Percentiles rank a stretch among this genome's conserved stretches.
Conservation (phyloP, 495 filamentous ascomycete genomes). For the Trichoderma parareesei region DNA sequence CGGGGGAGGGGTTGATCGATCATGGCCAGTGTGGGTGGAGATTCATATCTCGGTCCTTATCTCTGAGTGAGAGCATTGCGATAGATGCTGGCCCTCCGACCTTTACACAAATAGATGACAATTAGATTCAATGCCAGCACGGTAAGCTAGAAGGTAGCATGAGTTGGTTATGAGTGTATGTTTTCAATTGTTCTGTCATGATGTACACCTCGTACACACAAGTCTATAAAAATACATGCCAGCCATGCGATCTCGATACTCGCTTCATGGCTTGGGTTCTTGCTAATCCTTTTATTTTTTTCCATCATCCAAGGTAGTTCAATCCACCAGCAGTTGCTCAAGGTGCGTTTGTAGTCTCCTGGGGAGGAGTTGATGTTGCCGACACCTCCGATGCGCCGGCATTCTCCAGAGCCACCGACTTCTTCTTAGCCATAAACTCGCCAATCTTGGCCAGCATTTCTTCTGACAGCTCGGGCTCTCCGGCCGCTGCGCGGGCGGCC, state of each 20-base stretch:
- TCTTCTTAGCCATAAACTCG: conserved; percentile 53
- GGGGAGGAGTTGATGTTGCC: neutral
- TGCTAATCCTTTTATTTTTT: neutral
- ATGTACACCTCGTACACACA: conserved; percentile 7
- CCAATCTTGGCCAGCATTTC: conserved; percentile 61
- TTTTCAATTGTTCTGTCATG: conserved; percentile 1
- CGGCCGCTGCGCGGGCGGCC: conserved; percentile 33
- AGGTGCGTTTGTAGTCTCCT: neutral
- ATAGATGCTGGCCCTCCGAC: too few species aligned
- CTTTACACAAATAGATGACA: too few species aligned
- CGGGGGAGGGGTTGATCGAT: neutral
- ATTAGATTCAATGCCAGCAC: too few species aligned
- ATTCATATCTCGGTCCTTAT: neutral
- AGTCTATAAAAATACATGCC: conserved; percentile 3
- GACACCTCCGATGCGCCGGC: conserved; percentile 17
- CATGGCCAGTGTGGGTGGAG: conserved; percentile 3
- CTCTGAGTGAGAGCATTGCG: neutral
- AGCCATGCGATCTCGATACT: neutral
- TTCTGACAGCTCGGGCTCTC: conserved; percentile 43
- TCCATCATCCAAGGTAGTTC: neutral
- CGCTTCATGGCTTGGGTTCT: neutral
- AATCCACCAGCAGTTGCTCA: neutral
- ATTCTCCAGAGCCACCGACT: conserved; percentile 27
- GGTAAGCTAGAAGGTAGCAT: too few species aligned
- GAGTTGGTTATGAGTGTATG: neutral